These are phyloP conservation scores for slime mould (Dictyostelium discoideum) DNA, from an alignment of 78 protist genomes.

Conservation along the genomic window DNA sequence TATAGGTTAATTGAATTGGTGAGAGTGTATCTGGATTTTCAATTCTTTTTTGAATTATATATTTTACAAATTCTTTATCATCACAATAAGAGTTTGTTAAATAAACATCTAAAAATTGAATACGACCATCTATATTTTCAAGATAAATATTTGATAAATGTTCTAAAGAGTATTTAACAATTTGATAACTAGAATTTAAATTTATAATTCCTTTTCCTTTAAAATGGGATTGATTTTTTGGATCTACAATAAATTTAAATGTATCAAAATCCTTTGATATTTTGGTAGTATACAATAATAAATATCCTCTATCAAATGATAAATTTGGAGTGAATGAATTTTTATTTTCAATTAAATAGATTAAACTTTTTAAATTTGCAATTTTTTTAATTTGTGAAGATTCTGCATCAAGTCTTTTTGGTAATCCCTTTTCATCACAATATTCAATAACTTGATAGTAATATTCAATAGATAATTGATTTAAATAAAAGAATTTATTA, in stretches of 20 bases:
- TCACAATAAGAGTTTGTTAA: background rate
- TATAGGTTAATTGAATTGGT: background rate
- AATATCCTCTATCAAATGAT: background rate
- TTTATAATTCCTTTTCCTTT: background rate
- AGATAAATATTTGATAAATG: background rate
- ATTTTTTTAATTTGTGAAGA: background rate
- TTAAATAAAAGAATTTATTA: background rate
- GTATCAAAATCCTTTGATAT: background rate
- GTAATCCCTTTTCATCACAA: background rate
- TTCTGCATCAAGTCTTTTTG: background rate
- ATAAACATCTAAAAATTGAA: background rate
- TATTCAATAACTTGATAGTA: background rate
- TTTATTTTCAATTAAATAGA: background rate
- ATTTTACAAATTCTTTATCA: background rate
- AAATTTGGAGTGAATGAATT: background rate
- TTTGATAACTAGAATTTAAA: background rate
- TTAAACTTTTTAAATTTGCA: background rate
- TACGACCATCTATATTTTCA: background rate
- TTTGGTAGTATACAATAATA: background rate
- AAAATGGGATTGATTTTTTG: background rate
- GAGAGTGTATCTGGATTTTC: background rate
- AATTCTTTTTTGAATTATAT: background rate
- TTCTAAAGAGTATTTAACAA: background rate
- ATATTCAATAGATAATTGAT: background rate
- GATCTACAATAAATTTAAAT: background rate